Conservation (phyloP, 2,329 filamentous ascomycete genomes). For the Trichoderma sp. region DNA sequence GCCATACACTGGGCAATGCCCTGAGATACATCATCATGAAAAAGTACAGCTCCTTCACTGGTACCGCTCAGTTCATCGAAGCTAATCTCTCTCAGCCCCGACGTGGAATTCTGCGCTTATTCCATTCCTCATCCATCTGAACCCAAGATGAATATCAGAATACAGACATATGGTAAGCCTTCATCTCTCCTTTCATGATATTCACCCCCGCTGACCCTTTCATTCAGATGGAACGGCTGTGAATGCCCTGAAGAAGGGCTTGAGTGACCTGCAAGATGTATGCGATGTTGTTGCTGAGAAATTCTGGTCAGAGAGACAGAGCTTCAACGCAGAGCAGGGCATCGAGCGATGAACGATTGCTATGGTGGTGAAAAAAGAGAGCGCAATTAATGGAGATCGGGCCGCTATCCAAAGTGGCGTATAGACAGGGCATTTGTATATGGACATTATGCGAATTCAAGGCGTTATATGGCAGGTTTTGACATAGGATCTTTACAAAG, state of each 20-base stretch:
- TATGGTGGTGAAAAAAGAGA: not conserved
- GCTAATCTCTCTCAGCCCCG: slow-evolving; percentile 64
- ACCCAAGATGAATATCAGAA: slow-evolving; percentile 93
- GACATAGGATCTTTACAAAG: slow-evolving; percentile 36
- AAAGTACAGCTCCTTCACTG: slow-evolving; percentile 64
- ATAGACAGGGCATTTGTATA: slow-evolving; percentile 22
- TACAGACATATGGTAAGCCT: slow-evolving; percentile 88
- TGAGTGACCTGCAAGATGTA: slow-evolving; percentile 84
- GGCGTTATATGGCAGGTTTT: slow-evolving; percentile 41
- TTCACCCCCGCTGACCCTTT: slow-evolving; percentile 30
- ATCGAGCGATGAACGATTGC: slow-evolving; percentile 42
- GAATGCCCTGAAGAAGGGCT: slow-evolving; percentile 85
- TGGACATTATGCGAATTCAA: slow-evolving; percentile 36
- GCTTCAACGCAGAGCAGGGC: slow-evolving; percentile 42
- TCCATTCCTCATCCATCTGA: slow-evolving; percentile 97
- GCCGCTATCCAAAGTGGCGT: slow-evolving; percentile 6
- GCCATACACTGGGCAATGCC: slow-evolving; percentile 94
- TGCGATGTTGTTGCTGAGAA: slow-evolving; percentile 94
- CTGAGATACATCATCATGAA: slow-evolving; percentile 97
- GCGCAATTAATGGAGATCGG: slow-evolving; percentile 8
- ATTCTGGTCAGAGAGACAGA: slow-evolving; percentile 65
- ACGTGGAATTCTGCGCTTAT: slow-evolving; percentile 98
- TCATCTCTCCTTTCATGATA: too few relatives aligned
- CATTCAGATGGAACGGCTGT: slow-evolving; percentile 75
- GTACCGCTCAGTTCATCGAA: not conserved